Evolutionary conservation across 78 protist genomes (phyloP), one percentile per base, ranked within the genome.

Genomic region (Pigoraptor vietnamica): DNA sequence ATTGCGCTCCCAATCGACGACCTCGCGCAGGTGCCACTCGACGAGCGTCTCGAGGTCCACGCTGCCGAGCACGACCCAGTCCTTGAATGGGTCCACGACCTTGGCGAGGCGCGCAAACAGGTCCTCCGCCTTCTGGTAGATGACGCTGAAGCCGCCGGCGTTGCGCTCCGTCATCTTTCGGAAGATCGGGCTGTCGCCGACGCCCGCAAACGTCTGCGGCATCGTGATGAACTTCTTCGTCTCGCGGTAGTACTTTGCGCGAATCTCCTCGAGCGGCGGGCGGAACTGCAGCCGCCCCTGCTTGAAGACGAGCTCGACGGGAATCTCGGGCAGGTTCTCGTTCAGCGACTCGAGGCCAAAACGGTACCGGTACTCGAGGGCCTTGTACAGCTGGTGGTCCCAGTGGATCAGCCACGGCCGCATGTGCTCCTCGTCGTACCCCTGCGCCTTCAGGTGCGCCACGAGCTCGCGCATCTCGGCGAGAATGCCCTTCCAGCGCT

Each of bases 371-470:
- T 87, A 24, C 89, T 95, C 96, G 35, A 95, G 94, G 0, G 94
- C 96, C 91, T 96, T 97, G 97, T 93, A 97, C n/a, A 97, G 92
- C 90, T 97, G 98, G 88, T 92, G 32, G 94, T 97, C 97, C 98
- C 97, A 96, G 93, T 97, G 97, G 81, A n/a, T 29, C 90, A 29
- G 40, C 91, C 91, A 92, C 56, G 67, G 32, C 29, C 2, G 6
- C 87, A 93, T 87, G 86, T 24, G 24, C 37, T 39, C 37, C 14
- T 89, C 48, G 79, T 2, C 0, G 23, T 40, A 90, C 14, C 93
- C 93, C 86, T 84, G 79, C 36, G 14, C 32, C 32, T 88, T 39
- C 33, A 89, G 81, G 24, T n/a, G 40, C 38, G 32, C 92, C 19
- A 94, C 34, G 14, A 38, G 32, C 1, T 9, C 36, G 91, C 94